Base-by-base conservation (phyloP, 495 filamentous ascomycete species). In the Penicillium chermesinum region DNA sequence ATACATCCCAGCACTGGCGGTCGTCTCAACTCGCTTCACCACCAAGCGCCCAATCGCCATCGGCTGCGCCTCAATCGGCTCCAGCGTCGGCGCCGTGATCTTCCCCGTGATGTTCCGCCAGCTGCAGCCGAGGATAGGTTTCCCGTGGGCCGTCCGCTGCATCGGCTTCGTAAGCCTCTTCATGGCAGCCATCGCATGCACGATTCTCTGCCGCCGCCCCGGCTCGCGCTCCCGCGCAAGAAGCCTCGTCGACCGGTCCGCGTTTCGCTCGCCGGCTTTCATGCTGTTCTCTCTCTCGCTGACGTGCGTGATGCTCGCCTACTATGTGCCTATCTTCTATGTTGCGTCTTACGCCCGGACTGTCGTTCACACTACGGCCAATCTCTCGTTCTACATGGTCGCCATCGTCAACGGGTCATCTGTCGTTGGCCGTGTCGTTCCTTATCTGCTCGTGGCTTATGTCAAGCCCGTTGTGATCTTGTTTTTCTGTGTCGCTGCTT, bases 41-140 rank as follows among this genome's bases (percentile, higher is more conserved):
- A 70, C 71, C 48, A 69, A 70, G 38, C 59, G 79, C 12, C 75
- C 54, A 0, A 61, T 69, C 3, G 80, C 78, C 0, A 88, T 83
- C 1, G 87, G 87, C 32, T 64, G 91, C 15, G 83, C 85, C 1
- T 77, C 83, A 1, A 71, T 71, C 21, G 88, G 88, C 2, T 74
- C 71, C 17, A 82, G 79, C 3, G 53, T 81, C 9, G 80, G 80
- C 12, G 78, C 74, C 5, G 54, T 78, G 4, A 47, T 56, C 17
- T 62, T 44, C 25, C 59, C 55, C 14, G 50, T 62, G 13, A 41
- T 40, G 21, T 20, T 48, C 19, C 25, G 41, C 12, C 52, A 38
- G 4, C 15, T 54, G 7, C 44, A 46, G 17, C 34, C 44, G 4
- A 17, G 19, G 1, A 34, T 59, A 9, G 56, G 55, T n/a, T 59